A percentile compares a stretch with the other conserved stretches of the same genome.
Evolutionary conservation across 768 basidiomycete species (phyloP).

Genomic region (Tylopilus balloui): DNA sequence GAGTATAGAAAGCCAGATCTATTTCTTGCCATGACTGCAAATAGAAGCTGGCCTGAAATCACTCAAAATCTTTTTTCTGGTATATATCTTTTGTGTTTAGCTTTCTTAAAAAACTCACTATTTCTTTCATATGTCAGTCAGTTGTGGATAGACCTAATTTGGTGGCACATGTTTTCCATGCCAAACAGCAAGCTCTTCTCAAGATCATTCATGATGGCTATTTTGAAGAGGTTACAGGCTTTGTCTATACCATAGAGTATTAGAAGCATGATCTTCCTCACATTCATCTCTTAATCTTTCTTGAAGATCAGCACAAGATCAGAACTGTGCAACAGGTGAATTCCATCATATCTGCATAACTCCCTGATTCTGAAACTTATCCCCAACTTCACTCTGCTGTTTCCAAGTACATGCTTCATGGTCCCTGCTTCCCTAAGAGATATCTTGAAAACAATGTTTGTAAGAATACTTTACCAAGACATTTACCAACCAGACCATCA

Average conservation of each 20-base stretch:
- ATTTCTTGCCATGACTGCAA: conserved; percentile 48
- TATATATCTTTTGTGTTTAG: neutral
- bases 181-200: neutral
- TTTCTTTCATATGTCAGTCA: neutral
- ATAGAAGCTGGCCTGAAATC: too few relatives aligned
- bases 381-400: neutral
- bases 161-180: neutral
- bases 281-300: neutral
- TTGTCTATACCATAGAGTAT: neutral
- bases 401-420: neutral
- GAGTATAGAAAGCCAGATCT: conserved; percentile 37
- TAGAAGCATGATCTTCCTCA: neutral
- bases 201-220: neutral
- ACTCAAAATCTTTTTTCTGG: neutral
- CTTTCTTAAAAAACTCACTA: neutral
- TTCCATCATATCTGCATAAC: conserved; percentile 1
- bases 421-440: neutral
- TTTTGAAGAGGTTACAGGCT: neutral
- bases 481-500: neutral
- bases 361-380: neutral
- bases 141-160: neutral
- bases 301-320: neutral
- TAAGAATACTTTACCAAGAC: neutral
- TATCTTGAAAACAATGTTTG: neutral
- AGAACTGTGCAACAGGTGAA: neutral